Conservation (phyloP, 768 basidiomycete species). For the Panaeolus cyanescens region DNA sequence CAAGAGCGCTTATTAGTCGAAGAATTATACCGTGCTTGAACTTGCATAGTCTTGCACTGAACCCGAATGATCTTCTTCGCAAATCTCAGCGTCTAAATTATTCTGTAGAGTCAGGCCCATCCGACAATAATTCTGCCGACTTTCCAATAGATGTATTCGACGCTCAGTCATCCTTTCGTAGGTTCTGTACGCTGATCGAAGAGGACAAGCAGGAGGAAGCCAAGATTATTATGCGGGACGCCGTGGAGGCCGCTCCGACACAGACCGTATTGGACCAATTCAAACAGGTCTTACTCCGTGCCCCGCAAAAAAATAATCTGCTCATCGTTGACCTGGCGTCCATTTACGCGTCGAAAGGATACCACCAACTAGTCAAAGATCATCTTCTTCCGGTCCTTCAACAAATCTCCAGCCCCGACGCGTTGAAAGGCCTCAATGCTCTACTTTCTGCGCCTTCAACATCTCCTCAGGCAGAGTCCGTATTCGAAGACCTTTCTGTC, state of each 20-base stretch:
- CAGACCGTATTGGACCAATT: constrained; percentile 6
- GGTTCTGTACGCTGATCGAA: constrained; percentile 27
- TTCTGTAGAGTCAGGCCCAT: neutral
- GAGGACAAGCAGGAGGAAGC: constrained; percentile 31
- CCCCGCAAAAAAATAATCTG: constrained; percentile 34
- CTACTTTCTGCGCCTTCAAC: neutral
- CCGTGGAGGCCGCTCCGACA: constrained; percentile 8
- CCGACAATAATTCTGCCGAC: neutral
- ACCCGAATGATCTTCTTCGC: neutral
- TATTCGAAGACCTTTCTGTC: constrained; percentile 31
- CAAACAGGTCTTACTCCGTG: constrained; percentile 5
- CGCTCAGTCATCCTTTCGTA: constrained; percentile 13
- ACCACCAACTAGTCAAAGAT: constrained; percentile 21
- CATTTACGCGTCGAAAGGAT: constrained; percentile 50
- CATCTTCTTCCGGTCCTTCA: constrained; percentile 26
- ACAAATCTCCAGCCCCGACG: constrained; percentile 7
- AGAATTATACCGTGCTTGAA: neutral
- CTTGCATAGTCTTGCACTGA: neutral
- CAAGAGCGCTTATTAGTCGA: constrained; percentile 15
- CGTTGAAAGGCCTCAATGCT: constrained; percentile 16
- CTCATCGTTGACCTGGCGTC: constrained; percentile 45
- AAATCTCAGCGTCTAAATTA: neutral
- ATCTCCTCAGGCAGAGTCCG: neutral
- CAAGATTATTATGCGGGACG: constrained; percentile 12
- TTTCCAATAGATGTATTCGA: constrained; percentile 25